Evolutionary conservation across 371 early-diverging fungal species (phyloP), one percentile per base, ranked within the genome.

Genomic region (Smittium mucronatum): DNA sequence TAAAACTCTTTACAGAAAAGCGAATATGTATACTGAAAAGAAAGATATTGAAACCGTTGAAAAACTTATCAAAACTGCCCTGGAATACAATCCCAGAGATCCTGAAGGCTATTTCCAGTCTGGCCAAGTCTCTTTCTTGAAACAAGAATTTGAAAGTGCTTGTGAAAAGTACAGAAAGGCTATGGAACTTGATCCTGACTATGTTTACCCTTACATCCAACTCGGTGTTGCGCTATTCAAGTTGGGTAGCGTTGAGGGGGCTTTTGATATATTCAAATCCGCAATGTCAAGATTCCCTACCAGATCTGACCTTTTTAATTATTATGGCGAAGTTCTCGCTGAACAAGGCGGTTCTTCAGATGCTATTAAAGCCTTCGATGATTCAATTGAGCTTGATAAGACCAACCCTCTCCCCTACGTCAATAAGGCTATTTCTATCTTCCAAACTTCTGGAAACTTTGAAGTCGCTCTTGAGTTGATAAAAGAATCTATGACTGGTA

Each of bases 171-270:
- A 95, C 76, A 81, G 81, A 70, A 85, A 89, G 68, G 88, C 89
- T 36, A 82, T 94, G 47, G 84, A 85, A 58, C 83, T 94, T 34
- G 93, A 94, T 73, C 83, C 86, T 30, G 78, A 84, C 32, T 94
- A 93, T 74, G 89, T 94, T 1, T 93, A 90, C 74, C 90, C 93
- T 1, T 89, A 93, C 74, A 94, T 97, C 74, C 97, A 97, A 80
- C 82, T 93, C 35, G 96, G 89, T 65, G 94, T 96, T 60, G 87
- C 91, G n/a, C 89, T 90, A 75, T 95, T 95, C 84, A 93, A 93
- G 81, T 74, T 89, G 8, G 93, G 90, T n/a, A 85, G 85, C 31
- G 81, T 89, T 31, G 77, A 82, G 17, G 84, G 82, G 2, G 88
- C 94, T 33, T 84, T 88, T 83, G 73, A 78, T 21, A 90, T 86